phyloP scores from a whole-genome alignment of 495 filamentous ascomycete genomes.

The Xylaria cubensis region DNA sequence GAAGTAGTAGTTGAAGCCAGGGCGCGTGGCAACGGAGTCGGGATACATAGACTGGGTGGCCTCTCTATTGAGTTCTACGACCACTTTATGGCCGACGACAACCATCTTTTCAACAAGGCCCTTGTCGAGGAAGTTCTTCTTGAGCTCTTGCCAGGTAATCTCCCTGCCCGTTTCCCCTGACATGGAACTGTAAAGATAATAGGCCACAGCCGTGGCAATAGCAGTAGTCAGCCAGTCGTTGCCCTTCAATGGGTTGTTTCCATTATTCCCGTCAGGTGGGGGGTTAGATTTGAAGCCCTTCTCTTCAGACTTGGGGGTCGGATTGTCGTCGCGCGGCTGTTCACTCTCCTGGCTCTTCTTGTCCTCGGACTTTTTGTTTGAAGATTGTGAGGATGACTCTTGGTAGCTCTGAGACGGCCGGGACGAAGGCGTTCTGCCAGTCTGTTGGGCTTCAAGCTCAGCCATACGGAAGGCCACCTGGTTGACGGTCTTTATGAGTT shows the following conservation, averaged over 20 bases:
- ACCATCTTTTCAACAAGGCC: constrained; percentile 94
- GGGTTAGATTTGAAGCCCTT: constrained; percentile 32
- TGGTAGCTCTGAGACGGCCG: constrained; percentile 6
- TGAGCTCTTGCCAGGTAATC: constrained; percentile 97
- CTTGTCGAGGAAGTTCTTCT: constrained; percentile 90
- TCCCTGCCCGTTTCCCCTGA: constrained; percentile 59
- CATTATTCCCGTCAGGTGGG: constrained; percentile 26
- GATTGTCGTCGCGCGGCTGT: constrained; percentile 47
- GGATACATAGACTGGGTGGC: constrained; percentile 79
- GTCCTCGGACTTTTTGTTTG: constrained; percentile 23
- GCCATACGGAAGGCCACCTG: constrained; percentile 31
- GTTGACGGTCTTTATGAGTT: constrained; percentile 28
- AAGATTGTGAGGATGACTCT: constrained; percentile 3
- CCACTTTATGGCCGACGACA: constrained; percentile 73
- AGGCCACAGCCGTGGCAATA: constrained; percentile 34
- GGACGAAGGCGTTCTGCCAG: background rate
- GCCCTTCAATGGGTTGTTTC: constrained; percentile 26
- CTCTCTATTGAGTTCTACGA: constrained; percentile 84
- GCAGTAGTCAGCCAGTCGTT: constrained; percentile 38
- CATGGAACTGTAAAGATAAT: constrained; percentile 38
- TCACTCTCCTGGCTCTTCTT: constrained; percentile 40
- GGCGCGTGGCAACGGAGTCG: constrained; percentile 74
- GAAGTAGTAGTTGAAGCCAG: constrained; percentile 87
- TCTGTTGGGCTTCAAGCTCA: background rate
- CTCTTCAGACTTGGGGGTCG: constrained; percentile 30